Base-by-base conservation (phyloP, 768 basidiomycete species). In the Suillus variegatus region DNA sequence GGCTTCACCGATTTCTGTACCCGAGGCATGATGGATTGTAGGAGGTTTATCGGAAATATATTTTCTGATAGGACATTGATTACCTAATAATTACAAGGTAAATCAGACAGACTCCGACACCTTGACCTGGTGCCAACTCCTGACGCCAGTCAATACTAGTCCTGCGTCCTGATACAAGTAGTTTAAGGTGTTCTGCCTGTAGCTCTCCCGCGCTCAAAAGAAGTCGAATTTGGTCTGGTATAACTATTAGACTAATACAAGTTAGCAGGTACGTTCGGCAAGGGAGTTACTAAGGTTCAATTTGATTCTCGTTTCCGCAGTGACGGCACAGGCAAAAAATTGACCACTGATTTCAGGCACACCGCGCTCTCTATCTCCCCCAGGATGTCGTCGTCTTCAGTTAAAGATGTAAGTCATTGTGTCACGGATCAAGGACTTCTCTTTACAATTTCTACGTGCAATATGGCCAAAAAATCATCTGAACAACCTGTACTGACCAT, bases 21-120 rank as follows among this genome's bases (percentile, higher is more conserved):
- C 67, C 89, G 85, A 67, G 92, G 92, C 92, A 93, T 93, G 67
- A 58, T 41, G n/a, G 43, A 36, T 64, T 68, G 43, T 28, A 63
- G 51, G 68, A 62, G 54, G 68, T 64, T 41, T 60, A 51, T 64
- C 60, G 58, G 66, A 22, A 64, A 64, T 68, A 60, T 56, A 36
- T 62, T 41, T 63, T 63, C 41, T 32, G 38, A 35, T 61, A 9
- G 28, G 18, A 62, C 22, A 60, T 44, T 28, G 57, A 64, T 64
- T 61, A 64, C 41, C 4, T 57, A 61, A 60, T 64, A 51, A 20
- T 22, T n/a, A 58, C 6, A 16, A 25, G 54, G 35, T 32, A 32
- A 25, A 12, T 61, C 25, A 46, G 44, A 7, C 43, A 1, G 43
- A 46, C 44, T 46, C 44, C 44, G 44, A 46, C 18, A 44, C 7